These are phyloP conservation scores for Trypanosoma avium DNA, from an alignment of 208 protist species.

Conservation along the genomic window DNA sequence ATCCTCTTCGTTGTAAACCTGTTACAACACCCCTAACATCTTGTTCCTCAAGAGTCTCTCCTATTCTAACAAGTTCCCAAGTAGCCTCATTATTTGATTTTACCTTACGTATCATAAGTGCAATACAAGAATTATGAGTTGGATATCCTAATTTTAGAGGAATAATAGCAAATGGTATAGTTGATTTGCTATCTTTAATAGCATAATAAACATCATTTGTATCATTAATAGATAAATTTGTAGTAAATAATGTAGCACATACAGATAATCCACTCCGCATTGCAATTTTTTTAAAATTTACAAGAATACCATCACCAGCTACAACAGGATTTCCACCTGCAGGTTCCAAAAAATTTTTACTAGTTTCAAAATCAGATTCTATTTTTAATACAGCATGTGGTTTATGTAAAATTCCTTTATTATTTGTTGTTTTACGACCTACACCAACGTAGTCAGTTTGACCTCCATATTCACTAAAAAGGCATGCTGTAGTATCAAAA, in stretches of 20 bases:
- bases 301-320: slow-evolving; percentile 61
- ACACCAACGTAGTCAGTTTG: slow-evolving; percentile 76
- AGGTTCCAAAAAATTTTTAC: slow-evolving; percentile 46
- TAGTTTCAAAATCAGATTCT: slow-evolving; percentile 24
- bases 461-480: slow-evolving; percentile 55
- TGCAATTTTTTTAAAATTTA: slow-evolving; percentile 49
- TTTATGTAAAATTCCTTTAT: slow-evolving; percentile 50
- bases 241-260: slow-evolving; percentile 60
- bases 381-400: slow-evolving; percentile 61
- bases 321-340: slow-evolving; percentile 39
- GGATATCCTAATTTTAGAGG: slow-evolving; percentile 38
- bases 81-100: slow-evolving; percentile 38
- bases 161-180: slow-evolving; percentile 50
- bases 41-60: slow-evolving; percentile 36
- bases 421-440: slow-evolving; percentile 56
- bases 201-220: slow-evolving; percentile 64
- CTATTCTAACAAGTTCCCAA: slow-evolving; percentile 81
- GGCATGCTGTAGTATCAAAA: slow-evolving; percentile 76
- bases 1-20: slow-evolving; percentile 51
- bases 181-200: slow-evolving; percentile 38
- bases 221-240: slow-evolving; percentile 29
- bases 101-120: slow-evolving; percentile 69
- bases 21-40: slow-evolving; percentile 65
- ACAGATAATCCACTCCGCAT: slow-evolving; percentile 56
- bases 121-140: slow-evolving; percentile 42